Evolutionary conservation across 73 alveolate species (phyloP).

Genomic region (Urostyla sp.): DNA sequence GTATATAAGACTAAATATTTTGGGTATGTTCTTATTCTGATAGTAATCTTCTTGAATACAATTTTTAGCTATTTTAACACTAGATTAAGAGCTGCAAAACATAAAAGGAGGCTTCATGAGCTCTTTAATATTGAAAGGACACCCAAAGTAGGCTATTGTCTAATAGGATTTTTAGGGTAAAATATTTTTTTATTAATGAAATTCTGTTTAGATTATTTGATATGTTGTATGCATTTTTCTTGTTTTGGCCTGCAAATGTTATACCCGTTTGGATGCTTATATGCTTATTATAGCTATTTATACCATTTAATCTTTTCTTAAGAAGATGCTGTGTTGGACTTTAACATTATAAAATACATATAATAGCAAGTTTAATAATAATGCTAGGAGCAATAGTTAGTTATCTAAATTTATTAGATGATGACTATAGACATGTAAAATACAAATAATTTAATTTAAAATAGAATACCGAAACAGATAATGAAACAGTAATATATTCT

Average conservation of each 20-base stretch:
- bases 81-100: slow-evolving; percentile 27
- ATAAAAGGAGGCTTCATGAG: slow-evolving; percentile 62
- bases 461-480: background rate
- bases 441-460: background rate
- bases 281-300: slow-evolving; percentile 44
- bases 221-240: slow-evolving; percentile 67
- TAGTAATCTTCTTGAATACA: slow-evolving; percentile 42
- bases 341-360: slow-evolving; percentile 36
- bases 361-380: slow-evolving; percentile 34
- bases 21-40: slow-evolving; percentile 62
- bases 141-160: slow-evolving; percentile 62
- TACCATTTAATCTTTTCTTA: slow-evolving; percentile 58
- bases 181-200: background rate
- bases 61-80: slow-evolving; percentile 45
- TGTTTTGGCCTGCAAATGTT: slow-evolving; percentile 74
- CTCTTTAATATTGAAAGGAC: slow-evolving; percentile 57
- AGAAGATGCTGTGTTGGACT: slow-evolving; percentile 8
- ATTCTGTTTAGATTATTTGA: slow-evolving; percentile 43
- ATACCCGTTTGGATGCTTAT: slow-evolving; percentile 52
- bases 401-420: background rate
- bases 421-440: background rate
- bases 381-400: slow-evolving; percentile 41
- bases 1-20: slow-evolving; percentile 69
- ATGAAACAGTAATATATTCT: slow-evolving; percentile 14
- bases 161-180: slow-evolving; percentile 51